Conservation (phyloP, 441 rosid genomes). For the Rhodomyrtus psidioides region DNA sequence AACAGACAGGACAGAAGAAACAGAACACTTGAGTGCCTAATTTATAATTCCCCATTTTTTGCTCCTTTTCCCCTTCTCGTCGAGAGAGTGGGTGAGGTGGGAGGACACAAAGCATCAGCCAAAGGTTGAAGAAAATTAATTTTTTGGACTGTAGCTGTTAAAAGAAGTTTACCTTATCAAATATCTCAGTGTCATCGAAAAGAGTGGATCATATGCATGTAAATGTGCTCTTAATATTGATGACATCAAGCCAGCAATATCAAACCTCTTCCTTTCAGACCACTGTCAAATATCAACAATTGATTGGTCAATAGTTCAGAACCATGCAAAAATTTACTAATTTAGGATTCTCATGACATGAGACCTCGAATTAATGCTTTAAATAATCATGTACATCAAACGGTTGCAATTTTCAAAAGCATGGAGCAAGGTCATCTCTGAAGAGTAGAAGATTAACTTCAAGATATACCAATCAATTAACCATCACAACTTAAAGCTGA, state of each 20-base stretch:
- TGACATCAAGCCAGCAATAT: conserved; percentile 84
- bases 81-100: not conserved
- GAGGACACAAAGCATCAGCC: not conserved
- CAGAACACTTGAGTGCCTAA: not conserved
- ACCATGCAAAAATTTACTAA: not conserved
- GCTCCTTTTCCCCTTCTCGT: not conserved
- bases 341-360: not conserved
- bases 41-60: not conserved
- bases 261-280: conserved; percentile 82
- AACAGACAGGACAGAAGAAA: not conserved
- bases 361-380: not conserved
- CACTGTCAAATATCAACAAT: conserved; percentile 40
- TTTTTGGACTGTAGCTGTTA: not conserved
- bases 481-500: not conserved
- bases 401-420: not conserved
- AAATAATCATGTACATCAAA: not conserved
- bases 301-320: not conserved
- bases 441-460: not conserved
- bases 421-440: not conserved
- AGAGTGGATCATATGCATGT: conserved; percentile 77
- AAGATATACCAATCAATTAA: not conserved
- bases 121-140: not conserved
- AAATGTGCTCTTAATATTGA: conserved; percentile 83
- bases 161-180: conserved; percentile 53
- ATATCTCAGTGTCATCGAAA: conserved; percentile 82